Evolutionary conservation across 1,284 basidiomycete species (phyloP).

Genomic region (Pascua sp.): DNA sequence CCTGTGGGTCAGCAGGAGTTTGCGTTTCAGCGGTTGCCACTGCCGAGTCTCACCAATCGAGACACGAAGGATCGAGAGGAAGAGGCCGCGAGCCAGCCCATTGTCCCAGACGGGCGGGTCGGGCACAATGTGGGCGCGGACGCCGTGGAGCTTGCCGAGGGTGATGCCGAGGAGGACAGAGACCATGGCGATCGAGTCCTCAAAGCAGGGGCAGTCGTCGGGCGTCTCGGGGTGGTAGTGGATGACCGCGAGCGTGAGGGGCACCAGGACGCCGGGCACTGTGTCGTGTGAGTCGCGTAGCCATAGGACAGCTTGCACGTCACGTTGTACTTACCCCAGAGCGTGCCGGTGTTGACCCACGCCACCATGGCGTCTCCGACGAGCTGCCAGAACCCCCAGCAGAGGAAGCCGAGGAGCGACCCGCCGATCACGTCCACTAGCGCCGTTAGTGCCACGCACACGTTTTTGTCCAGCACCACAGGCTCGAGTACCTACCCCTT

Average conservation of each 20-base stretch:
- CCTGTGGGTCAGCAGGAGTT: slow-evolving; percentile 31
- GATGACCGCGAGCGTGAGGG: slow-evolving; percentile 66
- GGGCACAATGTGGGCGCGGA: slow-evolving; percentile 4
- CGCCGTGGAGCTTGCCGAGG: slow-evolving; percentile 62
- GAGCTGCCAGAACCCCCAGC: slow-evolving; percentile 61
- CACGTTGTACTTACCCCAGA: slow-evolving; percentile 50
- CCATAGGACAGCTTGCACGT: background rate
- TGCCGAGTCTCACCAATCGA: slow-evolving; percentile 52
- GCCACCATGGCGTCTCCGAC: slow-evolving; percentile 41
- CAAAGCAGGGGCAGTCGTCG: slow-evolving; percentile 96
- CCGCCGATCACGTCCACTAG: slow-evolving; percentile 68
- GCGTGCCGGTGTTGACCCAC: slow-evolving; percentile 57
- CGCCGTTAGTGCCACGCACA: background rate
- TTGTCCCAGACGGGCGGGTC: slow-evolving; percentile 1
- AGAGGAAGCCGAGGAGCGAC: slow-evolving; percentile 60
- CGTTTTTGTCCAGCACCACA: no score
- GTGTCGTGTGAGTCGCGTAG: background rate
- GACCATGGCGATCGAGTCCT: slow-evolving; percentile 90
- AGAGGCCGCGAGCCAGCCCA: slow-evolving; percentile 4
- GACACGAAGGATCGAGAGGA: slow-evolving; percentile 60
- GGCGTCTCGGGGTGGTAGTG: slow-evolving; percentile 88
- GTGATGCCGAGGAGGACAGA: slow-evolving; percentile 77
- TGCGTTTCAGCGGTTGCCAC: background rate
- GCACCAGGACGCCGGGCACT: slow-evolving; percentile 68
- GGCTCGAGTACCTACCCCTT: slow-evolving; percentile 36